A percentile compares a stretch with the other conserved stretches of the same genome.
phyloP scores from a whole-genome alignment of 148 eudicot genomes.

The Fagopyrum homotropicum region DNA sequence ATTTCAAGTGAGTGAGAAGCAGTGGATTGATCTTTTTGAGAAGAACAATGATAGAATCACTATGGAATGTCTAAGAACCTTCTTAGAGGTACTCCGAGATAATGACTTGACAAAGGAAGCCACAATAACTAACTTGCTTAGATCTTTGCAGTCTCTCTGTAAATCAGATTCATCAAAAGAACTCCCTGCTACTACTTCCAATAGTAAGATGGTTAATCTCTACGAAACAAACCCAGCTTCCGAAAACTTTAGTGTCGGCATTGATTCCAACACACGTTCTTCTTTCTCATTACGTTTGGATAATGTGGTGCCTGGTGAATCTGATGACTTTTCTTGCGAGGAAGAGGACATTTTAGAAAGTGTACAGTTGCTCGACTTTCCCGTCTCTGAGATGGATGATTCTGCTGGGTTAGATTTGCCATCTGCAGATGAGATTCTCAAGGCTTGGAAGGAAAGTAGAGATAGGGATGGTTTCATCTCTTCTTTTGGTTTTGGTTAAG shows the following conservation, averaged over 20 bases:
- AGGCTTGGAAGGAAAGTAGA: constrained; percentile 59
- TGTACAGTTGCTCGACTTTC: constrained; percentile 17
- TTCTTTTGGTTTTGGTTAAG: background rate
- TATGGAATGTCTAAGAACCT: constrained; percentile 29
- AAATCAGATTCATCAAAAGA: constrained; percentile 16
- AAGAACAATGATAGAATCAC: constrained; percentile 46
- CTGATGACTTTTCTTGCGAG: constrained; percentile 19
- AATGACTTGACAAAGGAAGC: constrained; percentile 36
- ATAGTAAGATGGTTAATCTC: constrained; percentile 1
- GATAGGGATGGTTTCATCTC: constrained; percentile 23
- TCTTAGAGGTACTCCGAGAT: constrained; percentile 29
- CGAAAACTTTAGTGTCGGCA: background rate
- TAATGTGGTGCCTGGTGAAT: constrained; percentile 8
- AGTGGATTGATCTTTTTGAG: constrained; percentile 63
- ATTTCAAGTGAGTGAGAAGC: constrained; percentile 52
- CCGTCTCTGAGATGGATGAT: constrained; percentile 15
- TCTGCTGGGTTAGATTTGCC: constrained; percentile 28
- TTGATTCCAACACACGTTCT: background rate
- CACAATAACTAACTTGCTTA: constrained; percentile 44
- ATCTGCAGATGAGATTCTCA: constrained; percentile 61
- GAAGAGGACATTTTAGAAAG: constrained; percentile 18
- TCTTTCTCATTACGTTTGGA: background rate
- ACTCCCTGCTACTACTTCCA: constrained; percentile 2
- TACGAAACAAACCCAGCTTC: background rate
- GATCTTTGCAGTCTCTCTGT: constrained; percentile 42